Percentiles rank a stretch among this genome's conserved stretches.
Conservation (phyloP, 169 alveolate genomes). For the Plasmodium sp. region DNA sequence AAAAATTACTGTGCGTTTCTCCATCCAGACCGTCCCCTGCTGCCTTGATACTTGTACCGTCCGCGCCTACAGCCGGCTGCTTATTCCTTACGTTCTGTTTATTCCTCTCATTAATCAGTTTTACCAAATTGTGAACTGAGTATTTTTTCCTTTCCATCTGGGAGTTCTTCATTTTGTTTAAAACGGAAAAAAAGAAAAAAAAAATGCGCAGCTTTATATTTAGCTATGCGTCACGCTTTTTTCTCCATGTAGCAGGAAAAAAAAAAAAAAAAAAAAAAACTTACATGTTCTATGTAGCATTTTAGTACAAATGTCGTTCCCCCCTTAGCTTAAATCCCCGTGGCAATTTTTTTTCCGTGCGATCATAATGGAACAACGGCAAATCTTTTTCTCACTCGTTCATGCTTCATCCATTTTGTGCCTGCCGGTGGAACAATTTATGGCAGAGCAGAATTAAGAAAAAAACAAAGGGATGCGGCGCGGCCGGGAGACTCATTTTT, state of each 20-base stretch:
- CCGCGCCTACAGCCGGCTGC: neutral
- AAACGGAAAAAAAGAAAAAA: conserved; percentile 24
- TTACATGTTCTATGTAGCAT: neutral
- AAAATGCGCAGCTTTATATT: neutral
- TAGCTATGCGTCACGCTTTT: neutral
- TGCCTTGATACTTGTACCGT: neutral
- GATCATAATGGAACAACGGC: neutral
- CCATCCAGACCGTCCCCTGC: neutral
- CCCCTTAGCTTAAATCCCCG: neutral
- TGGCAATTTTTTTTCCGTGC: neutral
- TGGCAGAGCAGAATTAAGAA: neutral
- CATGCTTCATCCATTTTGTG: neutral
- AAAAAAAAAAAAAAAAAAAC: neutral
- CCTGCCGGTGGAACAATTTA: neutral
- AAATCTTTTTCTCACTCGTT: neutral
- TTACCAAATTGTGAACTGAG: conserved; percentile 71
- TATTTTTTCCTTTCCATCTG: conserved; percentile 33
- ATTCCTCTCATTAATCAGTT: conserved; percentile 58
- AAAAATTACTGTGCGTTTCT: neutral
- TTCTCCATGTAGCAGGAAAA: neutral
- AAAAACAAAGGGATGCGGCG: neutral
- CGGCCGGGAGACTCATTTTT: neutral
- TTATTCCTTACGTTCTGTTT: conserved; percentile 6
- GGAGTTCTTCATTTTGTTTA: conserved; percentile 11
- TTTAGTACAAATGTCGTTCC: neutral